These are phyloP conservation scores for Paraphaeosphaeria minitans DNA, from an alignment of 2,329 filamentous ascomycete species.

Conservation along the genomic window DNA sequence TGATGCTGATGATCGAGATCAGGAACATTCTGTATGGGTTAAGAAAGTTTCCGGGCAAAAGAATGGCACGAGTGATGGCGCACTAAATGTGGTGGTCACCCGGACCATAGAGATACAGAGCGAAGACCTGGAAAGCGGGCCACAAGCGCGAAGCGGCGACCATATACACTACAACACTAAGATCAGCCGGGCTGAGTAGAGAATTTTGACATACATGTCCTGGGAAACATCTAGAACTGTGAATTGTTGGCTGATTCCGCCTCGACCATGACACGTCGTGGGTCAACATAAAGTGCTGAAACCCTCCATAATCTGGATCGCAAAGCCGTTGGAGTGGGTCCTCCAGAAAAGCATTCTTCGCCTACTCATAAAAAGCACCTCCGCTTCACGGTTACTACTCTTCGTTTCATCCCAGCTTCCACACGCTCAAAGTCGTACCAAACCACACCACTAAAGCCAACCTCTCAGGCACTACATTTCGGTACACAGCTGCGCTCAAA, in stretches of 20 bases:
- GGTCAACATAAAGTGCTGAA: not conserved
- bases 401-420: not conserved
- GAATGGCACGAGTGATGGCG: conserved; percentile 1
- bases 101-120: conserved; percentile 19
- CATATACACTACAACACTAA: not conserved
- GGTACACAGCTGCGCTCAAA: not conserved
- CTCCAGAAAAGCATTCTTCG: not conserved
- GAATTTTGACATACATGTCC: not conserved
- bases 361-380: not conserved
- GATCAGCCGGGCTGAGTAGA: not conserved
- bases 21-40: conserved; percentile 4
- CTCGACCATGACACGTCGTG: too few relatives aligned
- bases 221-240: too few relatives aligned
- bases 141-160: conserved; percentile 1
- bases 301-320: not conserved
- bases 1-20: conserved; percentile 2
- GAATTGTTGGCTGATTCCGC: too few relatives aligned
- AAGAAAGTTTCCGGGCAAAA: conserved; percentile 5
- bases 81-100: conserved; percentile 14
- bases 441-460: not conserved
- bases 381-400: not conserved
- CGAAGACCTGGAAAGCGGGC: conserved; percentile 12
- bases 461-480: not conserved
- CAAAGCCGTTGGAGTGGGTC: not conserved
- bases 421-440: not conserved